Evolutionary conservation across 2,329 filamentous ascomycete species (phyloP).

Genomic region (Hysterium pulicare): DNA sequence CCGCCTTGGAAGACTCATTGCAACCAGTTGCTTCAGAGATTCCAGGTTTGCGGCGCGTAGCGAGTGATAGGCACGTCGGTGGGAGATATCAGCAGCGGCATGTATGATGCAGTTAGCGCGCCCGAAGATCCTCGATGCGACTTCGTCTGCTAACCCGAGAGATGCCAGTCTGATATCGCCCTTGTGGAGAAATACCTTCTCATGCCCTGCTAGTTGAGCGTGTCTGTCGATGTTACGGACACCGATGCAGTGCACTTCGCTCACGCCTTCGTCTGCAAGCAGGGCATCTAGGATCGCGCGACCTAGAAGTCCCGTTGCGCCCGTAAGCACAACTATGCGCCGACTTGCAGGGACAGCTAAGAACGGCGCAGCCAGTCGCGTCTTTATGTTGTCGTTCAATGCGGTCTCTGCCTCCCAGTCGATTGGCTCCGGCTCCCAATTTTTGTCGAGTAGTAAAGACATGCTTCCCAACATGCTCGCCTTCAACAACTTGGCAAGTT

Average conservation of each 20-base stretch:
- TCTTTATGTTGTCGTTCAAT: not conserved
- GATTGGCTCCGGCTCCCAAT: not conserved
- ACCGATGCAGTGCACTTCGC: slow-evolving; percentile 8
- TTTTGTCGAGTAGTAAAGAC: not conserved
- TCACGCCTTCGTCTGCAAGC: not conserved
- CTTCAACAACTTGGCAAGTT: slow-evolving; percentile 1
- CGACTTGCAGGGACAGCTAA: not conserved
- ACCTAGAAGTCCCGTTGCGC: slow-evolving; percentile 10
- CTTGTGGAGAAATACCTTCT: slow-evolving; percentile 14
- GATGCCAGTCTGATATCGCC: slow-evolving; percentile 28
- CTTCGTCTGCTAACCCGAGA: slow-evolving; percentile 40
- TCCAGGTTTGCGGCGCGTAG: slow-evolving; percentile 16
- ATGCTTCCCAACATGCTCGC: not conserved
- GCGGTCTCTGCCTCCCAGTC: slow-evolving; percentile 5
- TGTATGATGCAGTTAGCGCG: slow-evolving; percentile 28
- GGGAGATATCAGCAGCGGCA: slow-evolving; percentile 17
- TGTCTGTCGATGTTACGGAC: slow-evolving; percentile 4
- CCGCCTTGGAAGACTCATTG: slow-evolving; percentile 1
- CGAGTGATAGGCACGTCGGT: slow-evolving; percentile 16
- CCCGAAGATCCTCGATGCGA: slow-evolving; percentile 22
- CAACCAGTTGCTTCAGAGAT: slow-evolving; percentile 8
- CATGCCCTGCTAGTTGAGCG: too few species aligned
- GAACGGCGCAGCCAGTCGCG: not conserved
- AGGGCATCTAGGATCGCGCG: slow-evolving; percentile 1
- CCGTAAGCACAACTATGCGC: slow-evolving; percentile 8